A percentile compares a stretch with the other conserved stretches of the same genome.
Evolutionary conservation across 768 basidiomycete genomes (phyloP).

Genomic region (Rhodotorula babjevae): DNA sequence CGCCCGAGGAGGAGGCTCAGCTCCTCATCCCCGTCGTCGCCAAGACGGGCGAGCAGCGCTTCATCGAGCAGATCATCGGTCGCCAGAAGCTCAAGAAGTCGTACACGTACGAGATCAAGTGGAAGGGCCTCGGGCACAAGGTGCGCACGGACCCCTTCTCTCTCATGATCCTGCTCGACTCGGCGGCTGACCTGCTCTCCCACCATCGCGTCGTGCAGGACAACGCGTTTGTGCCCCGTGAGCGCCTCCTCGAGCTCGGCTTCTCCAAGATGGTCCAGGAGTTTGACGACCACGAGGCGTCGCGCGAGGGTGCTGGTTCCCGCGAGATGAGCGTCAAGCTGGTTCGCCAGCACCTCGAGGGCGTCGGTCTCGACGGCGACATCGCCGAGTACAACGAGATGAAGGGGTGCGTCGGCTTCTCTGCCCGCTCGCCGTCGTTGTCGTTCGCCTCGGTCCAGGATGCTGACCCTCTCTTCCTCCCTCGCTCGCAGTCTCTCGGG

Average conservation of each 20-base stretch:
- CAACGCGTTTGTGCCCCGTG: conserved; percentile 89
- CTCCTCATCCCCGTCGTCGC: conserved; percentile 85
- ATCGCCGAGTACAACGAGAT: conserved; percentile 99
- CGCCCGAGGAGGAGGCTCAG: conserved; percentile 72
- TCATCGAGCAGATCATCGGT: conserved; percentile 59
- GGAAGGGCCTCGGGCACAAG: conserved; percentile 48
- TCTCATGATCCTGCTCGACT: background rate
- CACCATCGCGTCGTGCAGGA: conserved; percentile 67
- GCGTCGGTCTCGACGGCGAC: conserved; percentile 92
- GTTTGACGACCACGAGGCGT: conserved; percentile 94
- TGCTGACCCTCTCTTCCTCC: background rate
- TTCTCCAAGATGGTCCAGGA: conserved; percentile 85
- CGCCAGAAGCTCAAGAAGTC: conserved; percentile 96
- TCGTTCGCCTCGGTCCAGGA: too few species aligned
- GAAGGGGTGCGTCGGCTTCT: conserved; percentile 59
- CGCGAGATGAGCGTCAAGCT: conserved; percentile 75
- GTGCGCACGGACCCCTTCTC: conserved; percentile 6
- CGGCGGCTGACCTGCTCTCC: conserved; percentile 44
- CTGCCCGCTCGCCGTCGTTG: background rate
- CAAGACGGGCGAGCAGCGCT: conserved; percentile 68
- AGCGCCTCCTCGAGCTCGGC: conserved; percentile 76
- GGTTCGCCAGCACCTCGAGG: conserved; percentile 87
- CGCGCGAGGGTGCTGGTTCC: conserved; percentile 86
- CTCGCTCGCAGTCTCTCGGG: conserved; percentile 59
- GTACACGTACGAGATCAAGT: conserved; percentile 75